Base-by-base conservation (phyloP, 352 stramenopile species). In the Thraustochytrium striatum region DNA sequence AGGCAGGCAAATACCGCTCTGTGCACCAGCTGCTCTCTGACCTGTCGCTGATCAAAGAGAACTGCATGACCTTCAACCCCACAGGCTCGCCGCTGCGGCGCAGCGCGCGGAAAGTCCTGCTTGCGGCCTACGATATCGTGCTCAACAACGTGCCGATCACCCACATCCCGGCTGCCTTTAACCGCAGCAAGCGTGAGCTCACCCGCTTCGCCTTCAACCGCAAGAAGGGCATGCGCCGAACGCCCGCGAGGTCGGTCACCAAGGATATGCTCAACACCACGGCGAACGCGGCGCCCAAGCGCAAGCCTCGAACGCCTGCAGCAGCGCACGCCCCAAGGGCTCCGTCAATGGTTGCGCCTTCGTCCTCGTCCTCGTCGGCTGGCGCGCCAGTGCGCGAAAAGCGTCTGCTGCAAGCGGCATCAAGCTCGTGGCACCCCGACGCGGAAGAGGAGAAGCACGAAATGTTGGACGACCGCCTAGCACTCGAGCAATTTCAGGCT, bases 61-160 rank as follows among this genome's bases (percentile, higher is more conserved):
- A 75, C 36, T 75, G 65, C 32, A 19, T 75, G n/a, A 61, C 65
- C 19, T 75, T 61, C 30, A 75, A 75, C 65, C 39, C 65, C 35
- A 61, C 13, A 38, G 44, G 52, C 9, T 43, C 65, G 21, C 65
- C 44, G 0, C 11, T 75, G 11, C 65, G 65, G 7, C 65, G 65
- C 11, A n/a, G 8, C 41, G 65, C n/a, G 1, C 65, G 61, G 35
- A 25, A 35, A 2, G 21, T 75, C 8, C 65, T 30, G 21, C 21
- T 21, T 8, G 28, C 68, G 2, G 65, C 47, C n/a, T 61, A 75
- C 47, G 25, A 19, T 7, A 43, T 43, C 30, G 52, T 75, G 9
- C 16, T 75, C 7, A 58, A 58, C 41, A 68, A 38, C 52, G 39
- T 68, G 2, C 50, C 65, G 25, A 38, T 7, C 1, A n/a, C 13